Percentiles rank a stretch among this genome's conserved stretches.
Conservation (phyloP, 345 rosid genomes). For the Abelmoschus esculentus region DNA sequence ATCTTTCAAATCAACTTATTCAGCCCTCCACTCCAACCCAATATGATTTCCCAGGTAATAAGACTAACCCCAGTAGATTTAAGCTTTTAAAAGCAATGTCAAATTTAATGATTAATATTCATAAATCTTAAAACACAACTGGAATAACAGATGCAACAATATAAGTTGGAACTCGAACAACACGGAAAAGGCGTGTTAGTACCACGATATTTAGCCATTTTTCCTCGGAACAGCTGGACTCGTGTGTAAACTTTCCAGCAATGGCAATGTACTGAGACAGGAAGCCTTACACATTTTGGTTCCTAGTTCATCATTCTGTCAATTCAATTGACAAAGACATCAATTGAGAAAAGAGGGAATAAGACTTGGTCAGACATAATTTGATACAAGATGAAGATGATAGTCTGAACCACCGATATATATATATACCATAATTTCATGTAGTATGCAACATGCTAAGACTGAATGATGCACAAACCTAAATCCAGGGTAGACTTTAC, state of each 20-base stretch:
- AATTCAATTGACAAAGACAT: not conserved
- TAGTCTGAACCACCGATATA: too few species aligned
- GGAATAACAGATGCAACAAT: too few species aligned
- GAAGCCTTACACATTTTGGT: not conserved
- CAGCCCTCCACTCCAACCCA: too few species aligned
- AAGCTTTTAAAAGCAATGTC: too few species aligned
- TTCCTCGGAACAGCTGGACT: not conserved
- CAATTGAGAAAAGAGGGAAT: not conserved
- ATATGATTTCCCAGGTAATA: too few species aligned
- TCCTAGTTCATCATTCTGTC: constrained; percentile 5
- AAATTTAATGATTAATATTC: too few species aligned
- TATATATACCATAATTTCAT: too few species aligned
- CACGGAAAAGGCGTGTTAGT: not conserved
- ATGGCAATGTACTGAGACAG: not conserved
- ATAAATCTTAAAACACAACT: too few species aligned
- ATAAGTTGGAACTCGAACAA: not conserved
- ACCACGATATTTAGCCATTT: not conserved
- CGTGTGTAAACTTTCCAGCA: not conserved
- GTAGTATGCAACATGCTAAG: not conserved
- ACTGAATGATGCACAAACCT: not conserved
- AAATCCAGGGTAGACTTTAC: constrained; percentile 14
- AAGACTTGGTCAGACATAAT: not conserved
- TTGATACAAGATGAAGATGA: too few species aligned
- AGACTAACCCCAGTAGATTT: too few species aligned
- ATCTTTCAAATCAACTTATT: too few species aligned